A percentile compares a stretch with the other conserved stretches of the same genome.
Conservation (phyloP, 306 rosid genomes). For the Coriaria nepalensis region DNA sequence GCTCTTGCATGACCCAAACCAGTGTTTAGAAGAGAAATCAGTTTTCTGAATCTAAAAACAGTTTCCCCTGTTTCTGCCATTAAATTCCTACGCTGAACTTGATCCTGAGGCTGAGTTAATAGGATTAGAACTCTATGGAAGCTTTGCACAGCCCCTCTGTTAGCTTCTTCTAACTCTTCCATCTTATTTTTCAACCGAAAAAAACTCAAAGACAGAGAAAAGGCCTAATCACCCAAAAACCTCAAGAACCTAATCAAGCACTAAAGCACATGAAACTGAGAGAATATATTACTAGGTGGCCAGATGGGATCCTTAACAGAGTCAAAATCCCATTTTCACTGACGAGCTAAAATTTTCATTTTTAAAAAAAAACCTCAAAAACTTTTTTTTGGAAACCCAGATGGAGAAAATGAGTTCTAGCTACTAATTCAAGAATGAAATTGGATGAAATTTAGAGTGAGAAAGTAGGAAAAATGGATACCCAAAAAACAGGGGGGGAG, state of each 20-base stretch:
- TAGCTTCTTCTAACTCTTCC: constrained; percentile 17
- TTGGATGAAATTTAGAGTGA: not conserved
- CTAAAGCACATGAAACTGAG: not conserved
- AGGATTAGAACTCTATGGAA: constrained; percentile 10
- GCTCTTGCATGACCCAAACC: constrained; percentile 82
- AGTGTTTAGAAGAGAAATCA: constrained; percentile 60
- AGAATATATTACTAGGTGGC: not conserved
- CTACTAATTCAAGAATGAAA: not conserved
- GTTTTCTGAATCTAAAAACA: constrained; percentile 76
- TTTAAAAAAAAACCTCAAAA: too few species aligned
- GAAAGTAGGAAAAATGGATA: not conserved
- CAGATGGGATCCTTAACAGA: not conserved
- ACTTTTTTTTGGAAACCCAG: too few species aligned
- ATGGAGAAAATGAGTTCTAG: too few species aligned
- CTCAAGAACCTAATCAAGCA: constrained; percentile 4
- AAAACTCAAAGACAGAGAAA: not conserved
- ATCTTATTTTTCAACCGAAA: not conserved
- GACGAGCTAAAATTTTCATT: too few species aligned
- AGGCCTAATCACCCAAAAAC: constrained; percentile 1
- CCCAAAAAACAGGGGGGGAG: not conserved
- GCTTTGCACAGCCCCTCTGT: constrained; percentile 14
- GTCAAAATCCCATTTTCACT: not conserved
- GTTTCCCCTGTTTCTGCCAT: constrained; percentile 70
- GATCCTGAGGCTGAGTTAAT: constrained; percentile 55
- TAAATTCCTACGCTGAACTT: constrained; percentile 39